These are phyloP conservation scores for Pichia sp. DNA, from an alignment of 1,139 yeast genomes.

Conservation along the genomic window DNA sequence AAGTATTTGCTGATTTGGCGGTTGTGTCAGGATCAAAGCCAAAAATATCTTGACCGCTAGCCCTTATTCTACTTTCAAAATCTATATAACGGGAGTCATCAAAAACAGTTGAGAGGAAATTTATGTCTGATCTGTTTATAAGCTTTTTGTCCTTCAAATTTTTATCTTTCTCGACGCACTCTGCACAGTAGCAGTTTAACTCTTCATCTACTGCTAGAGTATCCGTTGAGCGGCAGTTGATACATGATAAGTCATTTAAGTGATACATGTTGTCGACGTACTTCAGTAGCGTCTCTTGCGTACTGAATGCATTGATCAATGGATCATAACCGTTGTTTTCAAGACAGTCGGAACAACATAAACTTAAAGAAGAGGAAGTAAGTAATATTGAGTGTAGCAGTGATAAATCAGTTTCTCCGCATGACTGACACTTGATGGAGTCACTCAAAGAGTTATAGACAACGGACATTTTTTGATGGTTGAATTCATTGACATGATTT, in stretches of 20 bases:
- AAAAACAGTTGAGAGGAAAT: constrained; percentile 7
- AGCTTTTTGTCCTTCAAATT: not conserved
- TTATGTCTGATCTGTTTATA: not conserved
- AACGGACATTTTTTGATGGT: constrained; percentile 10
- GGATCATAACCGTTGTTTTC: constrained; percentile 8
- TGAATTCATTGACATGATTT: constrained; percentile 4
- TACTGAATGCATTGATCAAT: constrained; percentile 9
- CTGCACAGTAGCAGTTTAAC: constrained; percentile 8
- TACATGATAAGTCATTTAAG: constrained; percentile 10
- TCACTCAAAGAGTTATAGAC: constrained; percentile 2
- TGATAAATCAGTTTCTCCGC: constrained; percentile 9
- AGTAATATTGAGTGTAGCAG: constrained; percentile 7
- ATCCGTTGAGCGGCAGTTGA: constrained; percentile 7
- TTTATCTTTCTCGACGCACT: constrained; percentile 6
- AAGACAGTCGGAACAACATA: constrained; percentile 13
- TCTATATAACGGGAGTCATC: constrained; percentile 6
- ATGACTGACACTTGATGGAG: constrained; percentile 15
- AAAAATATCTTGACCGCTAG: not conserved
- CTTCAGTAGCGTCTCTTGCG: constrained; percentile 6
- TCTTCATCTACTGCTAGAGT: constrained; percentile 4
- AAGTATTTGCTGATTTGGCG: not conserved
- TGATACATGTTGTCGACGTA: constrained; percentile 16
- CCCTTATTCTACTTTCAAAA: not conserved
- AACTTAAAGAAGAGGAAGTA: constrained; percentile 1
- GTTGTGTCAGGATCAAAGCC: not conserved